Conservation (phyloP, 768 basidiomycete genomes). For the Mycena filopes region DNA sequence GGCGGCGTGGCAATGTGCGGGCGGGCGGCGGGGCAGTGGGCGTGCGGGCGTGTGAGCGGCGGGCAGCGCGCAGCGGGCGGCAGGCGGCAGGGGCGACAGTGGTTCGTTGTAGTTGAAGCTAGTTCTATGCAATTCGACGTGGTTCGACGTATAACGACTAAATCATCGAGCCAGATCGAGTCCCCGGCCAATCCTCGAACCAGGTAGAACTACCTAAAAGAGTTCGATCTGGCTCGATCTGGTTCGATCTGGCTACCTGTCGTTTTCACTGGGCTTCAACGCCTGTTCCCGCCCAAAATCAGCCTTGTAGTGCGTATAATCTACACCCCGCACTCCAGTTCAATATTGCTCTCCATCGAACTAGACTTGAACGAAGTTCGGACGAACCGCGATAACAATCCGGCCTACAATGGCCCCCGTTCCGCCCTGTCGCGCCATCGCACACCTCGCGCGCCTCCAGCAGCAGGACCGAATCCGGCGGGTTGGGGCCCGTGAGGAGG, state of each 20-base stretch:
- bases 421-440: slow-evolving; percentile 41
- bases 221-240: not conserved
- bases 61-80: not conserved
- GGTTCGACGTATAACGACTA: slow-evolving; percentile 11
- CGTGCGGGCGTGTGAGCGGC: not conserved
- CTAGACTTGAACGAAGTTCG: no score
- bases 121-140: not conserved
- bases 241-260: no score
- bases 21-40: not conserved
- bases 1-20: no score
- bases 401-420: slow-evolving; percentile 43
- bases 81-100: no score
- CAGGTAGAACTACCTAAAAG: not conserved
- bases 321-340: slow-evolving; percentile 5
- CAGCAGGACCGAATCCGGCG: slow-evolving; percentile 43
- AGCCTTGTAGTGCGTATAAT: slow-evolving; percentile 35
- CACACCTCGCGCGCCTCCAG: slow-evolving; percentile 56
- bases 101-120: no score
- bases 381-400: slow-evolving; percentile 35
- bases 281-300: slow-evolving; percentile 39
- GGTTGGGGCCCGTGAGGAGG: slow-evolving; percentile 35
- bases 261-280: slow-evolving; percentile 23
- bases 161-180: not conserved
- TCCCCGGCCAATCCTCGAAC: slow-evolving; percentile 1
- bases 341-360: no score